Conservation (phyloP, 768 basidiomycete genomes). For the Russula vinacea region DNA sequence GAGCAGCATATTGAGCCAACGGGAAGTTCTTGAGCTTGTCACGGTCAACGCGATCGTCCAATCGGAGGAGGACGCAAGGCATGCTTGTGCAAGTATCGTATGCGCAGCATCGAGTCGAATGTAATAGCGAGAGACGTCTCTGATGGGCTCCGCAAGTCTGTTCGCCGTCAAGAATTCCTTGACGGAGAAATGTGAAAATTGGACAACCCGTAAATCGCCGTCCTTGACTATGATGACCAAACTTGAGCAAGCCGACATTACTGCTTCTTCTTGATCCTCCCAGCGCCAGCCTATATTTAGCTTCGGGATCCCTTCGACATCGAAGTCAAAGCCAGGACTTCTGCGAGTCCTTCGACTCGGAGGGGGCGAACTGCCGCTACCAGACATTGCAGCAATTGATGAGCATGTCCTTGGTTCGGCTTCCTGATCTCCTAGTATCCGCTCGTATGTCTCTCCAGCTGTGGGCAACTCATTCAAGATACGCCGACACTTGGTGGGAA, state of each 20-base stretch:
- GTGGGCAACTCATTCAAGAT: no score
- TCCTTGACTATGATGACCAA: background rate
- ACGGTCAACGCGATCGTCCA: background rate
- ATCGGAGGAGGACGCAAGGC: slow-evolving; percentile 3
- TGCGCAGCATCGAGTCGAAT: background rate
- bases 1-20: background rate
- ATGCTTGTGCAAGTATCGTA: slow-evolving; percentile 1
- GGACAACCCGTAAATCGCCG: background rate
- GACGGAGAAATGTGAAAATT: background rate
- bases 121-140: background rate
- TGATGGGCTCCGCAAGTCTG: background rate
- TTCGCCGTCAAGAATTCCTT: slow-evolving; percentile 3
- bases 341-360: no score
- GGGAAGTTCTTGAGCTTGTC: background rate
- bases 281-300: background rate
- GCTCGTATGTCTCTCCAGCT: no score
- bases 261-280: background rate
- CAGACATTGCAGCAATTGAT: no score
- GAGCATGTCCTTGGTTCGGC: no score
- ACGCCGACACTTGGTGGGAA: no score
- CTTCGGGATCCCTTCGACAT: background rate
- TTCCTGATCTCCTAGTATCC: no score
- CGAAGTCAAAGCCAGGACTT: no score
- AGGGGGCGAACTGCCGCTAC: no score
- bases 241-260: slow-evolving; percentile 9